Conservation (phyloP, 2,329 filamentous ascomycete species). For the Aspergillus caelatus region DNA sequence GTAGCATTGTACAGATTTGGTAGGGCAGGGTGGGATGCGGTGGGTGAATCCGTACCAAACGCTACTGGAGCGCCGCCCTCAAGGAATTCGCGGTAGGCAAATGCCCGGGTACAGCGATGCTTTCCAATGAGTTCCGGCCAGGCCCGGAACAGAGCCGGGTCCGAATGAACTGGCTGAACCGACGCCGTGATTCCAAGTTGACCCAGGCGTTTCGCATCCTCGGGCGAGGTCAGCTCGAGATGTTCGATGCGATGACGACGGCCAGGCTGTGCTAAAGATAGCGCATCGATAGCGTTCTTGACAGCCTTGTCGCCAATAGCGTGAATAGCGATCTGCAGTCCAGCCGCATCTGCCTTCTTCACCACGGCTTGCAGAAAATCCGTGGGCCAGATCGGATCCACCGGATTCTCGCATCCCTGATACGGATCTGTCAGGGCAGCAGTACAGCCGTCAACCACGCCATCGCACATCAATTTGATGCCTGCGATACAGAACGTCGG, state of each 20-base stretch:
- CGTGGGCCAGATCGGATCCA: constrained; percentile 52
- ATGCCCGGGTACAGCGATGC: constrained; percentile 51
- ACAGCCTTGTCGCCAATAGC: constrained; percentile 56
- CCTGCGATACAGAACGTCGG: constrained; percentile 50
- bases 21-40: constrained; percentile 49
- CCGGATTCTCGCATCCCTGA: constrained; percentile 41
- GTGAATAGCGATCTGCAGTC: constrained; percentile 54
- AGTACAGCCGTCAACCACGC: constrained; percentile 55
- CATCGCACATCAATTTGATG: constrained; percentile 56
- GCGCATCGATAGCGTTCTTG: constrained; percentile 49
- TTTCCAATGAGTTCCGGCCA: constrained; percentile 52
- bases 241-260: constrained; percentile 56
- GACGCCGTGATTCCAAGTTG: constrained; percentile 50
- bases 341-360: constrained; percentile 45
- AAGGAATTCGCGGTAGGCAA: constrained; percentile 54
- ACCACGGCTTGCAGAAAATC: constrained; percentile 48
- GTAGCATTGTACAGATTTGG: constrained; percentile 55
- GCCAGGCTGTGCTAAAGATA: constrained; percentile 44
- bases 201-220: constrained; percentile 52
- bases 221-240: constrained; percentile 52
- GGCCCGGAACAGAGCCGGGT: constrained; percentile 50
- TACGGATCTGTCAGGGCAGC: constrained; percentile 53
- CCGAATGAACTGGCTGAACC: constrained; percentile 43
- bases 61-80: constrained; percentile 51
- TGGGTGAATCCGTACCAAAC: constrained; percentile 54